Evolutionary conservation across 768 basidiomycete genomes (phyloP), one percentile per base, ranked within the genome.

Genomic region (Lepiota venenata): DNA sequence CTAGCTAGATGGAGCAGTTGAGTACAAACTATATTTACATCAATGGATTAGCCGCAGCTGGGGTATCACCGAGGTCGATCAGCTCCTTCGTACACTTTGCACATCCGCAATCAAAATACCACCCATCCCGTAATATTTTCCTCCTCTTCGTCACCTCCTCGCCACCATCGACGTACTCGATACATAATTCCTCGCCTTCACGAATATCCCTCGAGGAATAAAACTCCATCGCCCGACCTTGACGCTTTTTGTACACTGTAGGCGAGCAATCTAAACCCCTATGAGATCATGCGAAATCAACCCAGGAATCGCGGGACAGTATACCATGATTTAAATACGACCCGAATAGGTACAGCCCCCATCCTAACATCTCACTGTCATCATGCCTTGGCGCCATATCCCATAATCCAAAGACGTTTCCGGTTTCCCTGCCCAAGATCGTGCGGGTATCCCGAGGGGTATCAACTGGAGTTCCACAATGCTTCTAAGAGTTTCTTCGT

Each of bases 251-350:
- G 25, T 67, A 67, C 10, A 84, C 59, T 47, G 81, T 83, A 8
- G 83, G 81, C 4, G 69, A 61, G 59, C 82, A 84, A 62, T 77
- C 82, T 85, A 56, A 14, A 41, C 50, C 53, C 44, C 25, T 21
- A 4, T 49, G 39, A 39, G 16, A 35, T 12, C 21, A 16, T 12
- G 42, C n/a, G n/a, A 43, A 3, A 6, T 18, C 35, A 56, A 36
- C 11, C 27, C 41, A 37, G 41, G 35, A n/a, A 14, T 35, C n/a
- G 4, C n/a, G 32, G 35, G 7, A 67, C 5, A 25, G 25, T 74
- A 45, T 38, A 85, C 86, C 75, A 61, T 88, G 85, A 58, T 88
- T 88, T 62, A 87, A 88, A 66, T 81, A 85, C 16, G 84, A 84
- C 0, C 77, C 83, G 46, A 75, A 76, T 5, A 77, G 65, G 66